phyloP scores from a whole-genome alignment of 2,329 filamentous ascomycete genomes.

The Dothiorella sarmentorum region DNA sequence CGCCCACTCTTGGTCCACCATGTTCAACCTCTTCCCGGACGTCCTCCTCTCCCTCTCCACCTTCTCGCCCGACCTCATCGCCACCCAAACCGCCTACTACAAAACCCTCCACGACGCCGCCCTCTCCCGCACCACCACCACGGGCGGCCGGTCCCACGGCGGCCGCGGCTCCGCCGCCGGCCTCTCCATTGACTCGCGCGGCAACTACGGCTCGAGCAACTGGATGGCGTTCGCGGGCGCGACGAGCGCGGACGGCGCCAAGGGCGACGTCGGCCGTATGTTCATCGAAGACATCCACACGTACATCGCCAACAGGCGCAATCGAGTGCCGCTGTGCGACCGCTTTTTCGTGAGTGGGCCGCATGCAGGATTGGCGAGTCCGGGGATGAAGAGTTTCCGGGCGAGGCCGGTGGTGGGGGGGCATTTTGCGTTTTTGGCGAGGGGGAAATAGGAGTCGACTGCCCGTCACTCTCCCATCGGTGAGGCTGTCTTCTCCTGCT shows the following conservation, averaged over 20 bases:
- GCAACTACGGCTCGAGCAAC: conserved; percentile 43
- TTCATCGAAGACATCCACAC: conserved; percentile 41
- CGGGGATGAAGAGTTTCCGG: conserved; percentile 27
- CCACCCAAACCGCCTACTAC: conserved; percentile 39
- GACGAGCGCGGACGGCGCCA: neutral
- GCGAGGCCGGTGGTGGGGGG: conserved; percentile 44
- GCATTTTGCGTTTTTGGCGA: conserved; percentile 42
- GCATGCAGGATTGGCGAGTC: conserved; percentile 21
- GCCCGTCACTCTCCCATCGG: too few relatives aligned
- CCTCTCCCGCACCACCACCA: neutral
- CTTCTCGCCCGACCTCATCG: conserved; percentile 35
- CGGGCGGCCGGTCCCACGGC: too few relatives aligned
- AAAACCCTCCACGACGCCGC: conserved; percentile 29
- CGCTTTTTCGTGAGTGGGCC: conserved; percentile 38
- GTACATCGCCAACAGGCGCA: conserved; percentile 41
- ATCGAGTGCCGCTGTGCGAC: conserved; percentile 43
- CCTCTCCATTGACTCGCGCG: conserved; percentile 29
- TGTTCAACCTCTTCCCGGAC: conserved; percentile 44
- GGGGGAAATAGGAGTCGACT: too few relatives aligned
- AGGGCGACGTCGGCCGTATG: conserved; percentile 18
- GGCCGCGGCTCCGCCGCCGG: too few relatives aligned
- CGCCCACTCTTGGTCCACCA: conserved; percentile 34
- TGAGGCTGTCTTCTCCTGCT: too few relatives aligned
- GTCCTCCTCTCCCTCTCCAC: conserved; percentile 37
- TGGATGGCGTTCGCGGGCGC: conserved; percentile 44